Evolutionary conservation across 1,284 basidiomycete genomes (phyloP), one percentile per base, ranked within the genome.

Genomic region (Leccinum variabile): DNA sequence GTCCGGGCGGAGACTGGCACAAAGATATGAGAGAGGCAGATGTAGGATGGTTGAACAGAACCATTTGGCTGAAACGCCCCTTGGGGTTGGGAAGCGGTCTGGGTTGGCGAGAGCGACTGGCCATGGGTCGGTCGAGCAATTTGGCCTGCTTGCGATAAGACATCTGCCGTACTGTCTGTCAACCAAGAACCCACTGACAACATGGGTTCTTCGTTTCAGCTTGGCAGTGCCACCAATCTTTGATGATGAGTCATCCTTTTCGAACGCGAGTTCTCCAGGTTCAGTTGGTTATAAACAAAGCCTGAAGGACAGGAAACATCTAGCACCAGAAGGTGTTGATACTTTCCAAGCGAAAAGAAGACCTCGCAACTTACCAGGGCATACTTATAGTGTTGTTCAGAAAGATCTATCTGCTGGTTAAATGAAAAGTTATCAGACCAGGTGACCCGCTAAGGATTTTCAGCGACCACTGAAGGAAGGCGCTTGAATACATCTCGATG

Each of bases 141-240:
- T 50, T 64, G 65, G 18, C 65, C 65, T 54, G 54, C 55, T 14
- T 53, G 58, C 37, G 35, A 25, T 33, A 59, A 32, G 33, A 52
- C 41, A 10, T 66, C 62, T n/a, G 56, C 56, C 9, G 64, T 22
- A 14, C 52, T 50, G 30, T 83, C 84, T 64, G 82, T 88, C 54
- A 92, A 3, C 88, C 89, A 7, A 90, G 90, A 2, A 92, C 84
- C 4, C 9, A 82, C 89, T 32, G 70, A 93, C 92, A 67, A 99
- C 94, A 78, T 98, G 98, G 8, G 95, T 95, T 64, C 92, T 82
- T 1, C 96, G 95, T 68, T 91, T 91, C 44, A 95, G 78, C 69
- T 98, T 3, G 95, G 2, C 97, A 97, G 54, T 94, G 82, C 95
- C 97, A 99, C 97, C 97, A 99, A 74, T 98, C 95, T 71, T 95